Base-by-base conservation (phyloP, 108 stramenopile species). In the Pseudonitzschia multiseries region DNA sequence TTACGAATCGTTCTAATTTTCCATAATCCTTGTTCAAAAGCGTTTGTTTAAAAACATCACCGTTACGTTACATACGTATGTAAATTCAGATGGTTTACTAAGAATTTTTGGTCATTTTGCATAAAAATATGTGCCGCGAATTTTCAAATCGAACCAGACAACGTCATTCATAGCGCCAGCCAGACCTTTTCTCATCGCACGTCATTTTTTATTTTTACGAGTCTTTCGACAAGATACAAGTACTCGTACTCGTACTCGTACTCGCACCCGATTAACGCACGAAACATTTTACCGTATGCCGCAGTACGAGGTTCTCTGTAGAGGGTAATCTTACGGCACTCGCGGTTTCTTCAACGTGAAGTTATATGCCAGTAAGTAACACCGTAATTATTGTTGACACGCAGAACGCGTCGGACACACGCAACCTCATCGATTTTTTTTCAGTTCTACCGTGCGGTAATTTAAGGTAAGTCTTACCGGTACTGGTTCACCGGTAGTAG, bases 91-190 rank as follows among this genome's bases (percentile, higher is more conserved):
- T n/a, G n/a, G n/a, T n/a, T n/a, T n/a, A n/a, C n/a, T n/a, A n/a
- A n/a, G n/a, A n/a, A n/a, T n/a, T n/a, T n/a, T n/a, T n/a, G n/a
- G n/a, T n/a, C n/a, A n/a, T n/a, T n/a, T n/a, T n/a, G n/a, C n/a
- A n/a, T n/a, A n/a, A n/a, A n/a, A n/a, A n/a, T n/a, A 36, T 51
- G 9, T 51, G 50, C 50, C 50, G 20, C 20, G n/a, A 56, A 56
- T 56, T 56, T 56, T 56, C 54, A 56, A 56, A 56, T 56, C 54
- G 54, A 26, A 56, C 26, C 46, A 20, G 54, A 26, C 54, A 56
- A 56, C 54, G 54, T 56, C 54, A 56, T 26, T 26, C 21, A 56
- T 24, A 2, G 54, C 54, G 54, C 54, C 54, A 22, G 54, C 54
- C 21, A 2, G 20, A 22, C 26, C 24, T 56, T 52, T 56, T 10